A percentile compares a stretch with the other conserved stretches of the same genome.
These are phyloP conservation scores for Lentinula lateritia DNA, from an alignment of 768 basidiomycete species.

Conservation along the genomic window DNA sequence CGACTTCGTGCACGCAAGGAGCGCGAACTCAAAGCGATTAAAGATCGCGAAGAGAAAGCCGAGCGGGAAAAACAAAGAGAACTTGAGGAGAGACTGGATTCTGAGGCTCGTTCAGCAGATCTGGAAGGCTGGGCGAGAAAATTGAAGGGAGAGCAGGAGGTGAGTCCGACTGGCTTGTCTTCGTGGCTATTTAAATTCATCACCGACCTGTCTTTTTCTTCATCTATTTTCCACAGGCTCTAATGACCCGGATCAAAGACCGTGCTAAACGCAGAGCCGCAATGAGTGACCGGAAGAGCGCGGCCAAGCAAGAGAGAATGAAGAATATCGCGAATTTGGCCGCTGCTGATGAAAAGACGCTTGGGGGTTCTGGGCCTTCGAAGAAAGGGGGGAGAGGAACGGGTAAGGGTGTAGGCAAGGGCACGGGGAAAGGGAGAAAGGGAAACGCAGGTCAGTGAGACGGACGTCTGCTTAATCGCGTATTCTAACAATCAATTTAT, in stretches of 20 bases:
- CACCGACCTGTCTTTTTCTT: background rate
- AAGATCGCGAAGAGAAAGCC: constrained; percentile 70
- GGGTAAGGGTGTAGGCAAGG: constrained; percentile 23
- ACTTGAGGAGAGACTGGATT: constrained; percentile 60
- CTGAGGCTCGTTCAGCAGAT: constrained; percentile 70
- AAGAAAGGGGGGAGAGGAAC: background rate
- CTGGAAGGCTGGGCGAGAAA: constrained; percentile 68
- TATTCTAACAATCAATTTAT: background rate
- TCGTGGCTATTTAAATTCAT: background rate
- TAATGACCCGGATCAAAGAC: constrained; percentile 85
- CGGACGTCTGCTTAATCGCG: background rate
- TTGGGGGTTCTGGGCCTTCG: background rate
- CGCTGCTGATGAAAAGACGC: constrained; percentile 53
- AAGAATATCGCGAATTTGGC: constrained; percentile 92
- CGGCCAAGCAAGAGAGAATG: constrained; percentile 93
- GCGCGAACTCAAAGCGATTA: constrained; percentile 54
- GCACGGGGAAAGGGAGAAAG: constrained; percentile 82
- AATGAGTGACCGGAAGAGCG: constrained; percentile 86
- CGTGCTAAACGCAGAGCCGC: constrained; percentile 75
- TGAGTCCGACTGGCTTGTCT: constrained; percentile 17
- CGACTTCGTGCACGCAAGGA: constrained; percentile 79
- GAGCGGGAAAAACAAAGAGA: constrained; percentile 61
- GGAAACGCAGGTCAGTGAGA: constrained; percentile 59
- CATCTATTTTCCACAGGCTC: constrained; percentile 47
- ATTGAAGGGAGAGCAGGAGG: constrained; percentile 78